These are phyloP conservation scores for Chlorencoelia australis DNA, from an alignment of 2,329 filamentous ascomycete genomes.

Conservation along the genomic window DNA sequence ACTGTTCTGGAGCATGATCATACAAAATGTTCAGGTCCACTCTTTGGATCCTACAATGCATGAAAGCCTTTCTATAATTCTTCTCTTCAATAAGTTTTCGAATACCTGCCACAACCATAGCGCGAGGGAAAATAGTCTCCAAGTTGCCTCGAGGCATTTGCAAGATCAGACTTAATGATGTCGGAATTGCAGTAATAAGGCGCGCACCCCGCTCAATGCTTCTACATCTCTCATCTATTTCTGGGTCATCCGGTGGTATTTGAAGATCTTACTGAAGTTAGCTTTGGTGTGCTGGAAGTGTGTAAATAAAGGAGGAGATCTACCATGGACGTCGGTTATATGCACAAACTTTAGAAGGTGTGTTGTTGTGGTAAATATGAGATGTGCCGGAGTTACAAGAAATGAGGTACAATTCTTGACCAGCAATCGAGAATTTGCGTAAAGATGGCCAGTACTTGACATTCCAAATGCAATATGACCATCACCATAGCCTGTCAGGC, in stretches of 20 bases:
- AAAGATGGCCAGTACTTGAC: slow-evolving; percentile 67
- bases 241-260: slow-evolving; percentile 77
- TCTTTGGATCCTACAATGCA: slow-evolving; percentile 80
- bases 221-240: slow-evolving; percentile 83
- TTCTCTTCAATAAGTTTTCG: slow-evolving; percentile 68
- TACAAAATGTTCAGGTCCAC: slow-evolving; percentile 98
- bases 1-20: slow-evolving; percentile 82
- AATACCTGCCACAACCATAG: slow-evolving; percentile 86
- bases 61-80: slow-evolving; percentile 76
- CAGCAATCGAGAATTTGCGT: slow-evolving; percentile 63
- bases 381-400: slow-evolving; percentile 65
- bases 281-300: neutral
- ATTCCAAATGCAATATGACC: slow-evolving; percentile 42
- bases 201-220: slow-evolving; percentile 83
- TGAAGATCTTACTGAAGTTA: slow-evolving; percentile 53
- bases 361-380: slow-evolving; percentile 86
- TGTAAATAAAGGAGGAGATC: slow-evolving; percentile 14
- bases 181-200: slow-evolving; percentile 81
- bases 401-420: slow-evolving; percentile 91
- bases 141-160: slow-evolving; percentile 96
- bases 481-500: slow-evolving; percentile 11
- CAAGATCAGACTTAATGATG: slow-evolving; percentile 72
- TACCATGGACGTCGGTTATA: slow-evolving; percentile 55
- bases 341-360: slow-evolving; percentile 94
- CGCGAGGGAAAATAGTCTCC: slow-evolving; percentile 88